These are phyloP conservation scores for Erythrophleum fordii DNA, from an alignment of 306 rosid species.

Conservation along the genomic window DNA sequence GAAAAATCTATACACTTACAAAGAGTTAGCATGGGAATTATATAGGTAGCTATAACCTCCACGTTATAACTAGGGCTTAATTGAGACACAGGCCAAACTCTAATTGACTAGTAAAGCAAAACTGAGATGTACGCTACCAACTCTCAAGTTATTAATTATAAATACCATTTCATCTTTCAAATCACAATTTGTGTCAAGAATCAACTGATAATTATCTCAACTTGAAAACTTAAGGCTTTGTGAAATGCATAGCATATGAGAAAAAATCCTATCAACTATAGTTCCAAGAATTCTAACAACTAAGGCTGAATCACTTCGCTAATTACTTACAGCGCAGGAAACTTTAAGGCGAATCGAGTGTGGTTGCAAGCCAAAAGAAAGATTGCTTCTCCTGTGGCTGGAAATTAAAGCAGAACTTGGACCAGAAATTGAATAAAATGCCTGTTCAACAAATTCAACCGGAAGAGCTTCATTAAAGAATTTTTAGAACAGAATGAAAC, in stretches of 20 bases:
- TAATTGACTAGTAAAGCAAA: not conserved
- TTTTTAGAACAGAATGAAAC: not conserved
- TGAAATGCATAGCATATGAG: not conserved
- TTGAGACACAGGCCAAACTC: not conserved
- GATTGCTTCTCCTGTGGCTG: conserved; percentile 48
- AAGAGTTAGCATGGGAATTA: not conserved
- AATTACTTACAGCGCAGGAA: conserved; percentile 67
- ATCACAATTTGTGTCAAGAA: not conserved
- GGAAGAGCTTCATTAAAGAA: conserved; percentile 17
- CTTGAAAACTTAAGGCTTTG: not conserved
- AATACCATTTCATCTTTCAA: conserved; percentile 8
- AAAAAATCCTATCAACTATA: conserved; percentile 6
- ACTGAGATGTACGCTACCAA: not conserved
- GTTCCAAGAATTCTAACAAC: not conserved
- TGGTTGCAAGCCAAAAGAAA: conserved; percentile 44
- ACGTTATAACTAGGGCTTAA: not conserved
- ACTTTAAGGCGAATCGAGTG: conserved; percentile 47
- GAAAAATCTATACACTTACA: not conserved
- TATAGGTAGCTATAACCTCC: not conserved
- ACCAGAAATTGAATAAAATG: conserved; percentile 38
- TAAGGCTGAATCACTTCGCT: conserved; percentile 14
- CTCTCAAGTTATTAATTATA: not conserved
- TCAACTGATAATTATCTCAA: not conserved
- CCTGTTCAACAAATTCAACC: conserved; percentile 50
- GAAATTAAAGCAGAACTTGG: too few species aligned